Base-by-base conservation (phyloP, 768 basidiomycete species). In the Filobasidium floriforme region DNA sequence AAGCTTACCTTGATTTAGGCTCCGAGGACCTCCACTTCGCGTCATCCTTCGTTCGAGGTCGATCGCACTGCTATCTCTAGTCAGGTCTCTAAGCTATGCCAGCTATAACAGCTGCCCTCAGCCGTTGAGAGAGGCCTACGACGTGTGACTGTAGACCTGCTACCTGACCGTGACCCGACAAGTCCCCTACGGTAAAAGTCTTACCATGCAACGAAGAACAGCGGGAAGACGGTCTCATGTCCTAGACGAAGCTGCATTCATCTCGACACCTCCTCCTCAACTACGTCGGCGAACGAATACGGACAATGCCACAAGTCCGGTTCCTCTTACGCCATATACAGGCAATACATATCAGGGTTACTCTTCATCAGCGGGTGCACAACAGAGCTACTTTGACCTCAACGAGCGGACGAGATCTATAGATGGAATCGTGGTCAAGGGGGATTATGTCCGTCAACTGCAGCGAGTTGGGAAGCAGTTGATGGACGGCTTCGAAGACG, bases 211-310 rank as follows among this genome's bases (percentile, higher is more conserved):
- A 32, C 22, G 54, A 24, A 24, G 54, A 24, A 57, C 54, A 22
- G 29, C 54, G 3, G 54, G 54, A 24, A 6, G 54, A 15, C 6
- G 15, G 19, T 6, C 54, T 57, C 54, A 57, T 57, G 54, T 32
- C 6, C 29, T 57, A 15, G 54, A 57, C 26, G 54, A 57, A 32
- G 54, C 54, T 28, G 54, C 54, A 1, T 24, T 57, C 24, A 57
- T 57, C 22, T 57, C 54, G 54, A 57, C 24, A 2, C 54, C 54
- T 24, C 22, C 54, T 57, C 54, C 54, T 15, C 54, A 57, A 32
- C 54, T 57, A 14, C 54, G 54, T 15, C 22, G 54, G 14, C 54
- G 54, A 57, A 57, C 54, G 54, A 57, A 57, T n/a, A 57, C 54
- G 18, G 54, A 57, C 54, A 22, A 22, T 49, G 46, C 22, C 22